Conservation (phyloP, 352 stramenopile genomes). For the Pythium sp. region DNA sequence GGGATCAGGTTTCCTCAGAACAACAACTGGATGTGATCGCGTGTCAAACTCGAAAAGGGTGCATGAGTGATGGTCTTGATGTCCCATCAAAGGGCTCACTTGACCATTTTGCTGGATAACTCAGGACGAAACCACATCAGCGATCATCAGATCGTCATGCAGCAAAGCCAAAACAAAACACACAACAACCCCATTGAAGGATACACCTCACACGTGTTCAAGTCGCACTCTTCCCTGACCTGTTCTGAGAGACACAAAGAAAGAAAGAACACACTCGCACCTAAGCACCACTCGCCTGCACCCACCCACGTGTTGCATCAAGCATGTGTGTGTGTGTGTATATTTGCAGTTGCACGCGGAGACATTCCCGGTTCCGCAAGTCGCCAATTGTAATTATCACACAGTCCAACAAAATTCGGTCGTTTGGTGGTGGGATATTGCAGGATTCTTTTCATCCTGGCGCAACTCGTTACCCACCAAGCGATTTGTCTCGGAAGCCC, state of each 20-base stretch:
- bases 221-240: not conserved
- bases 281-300: not conserved
- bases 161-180: not conserved
- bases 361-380: not conserved
- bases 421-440: not conserved
- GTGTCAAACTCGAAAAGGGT: not conserved
- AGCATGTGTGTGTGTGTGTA: too few species aligned
- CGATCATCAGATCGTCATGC: not conserved
- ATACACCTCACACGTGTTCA: not conserved
- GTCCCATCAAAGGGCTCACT: not conserved
- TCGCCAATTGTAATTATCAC: not conserved
- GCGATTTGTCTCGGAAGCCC: constrained; percentile 11
- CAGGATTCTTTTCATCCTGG: not conserved
- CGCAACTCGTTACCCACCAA: constrained; percentile 4
- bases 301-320: too few species aligned
- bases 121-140: not conserved
- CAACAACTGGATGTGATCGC: not conserved
- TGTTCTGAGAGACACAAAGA: not conserved
- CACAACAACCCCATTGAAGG: not conserved
- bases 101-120: not conserved
- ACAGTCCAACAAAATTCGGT: not conserved
- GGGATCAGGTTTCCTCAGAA: not conserved
- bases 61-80: constrained; percentile 1
- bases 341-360: not conserved
- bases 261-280: not conserved